phyloP scores from a whole-genome alignment of 495 filamentous ascomycete genomes.

The Talaromyces wortmannii region DNA sequence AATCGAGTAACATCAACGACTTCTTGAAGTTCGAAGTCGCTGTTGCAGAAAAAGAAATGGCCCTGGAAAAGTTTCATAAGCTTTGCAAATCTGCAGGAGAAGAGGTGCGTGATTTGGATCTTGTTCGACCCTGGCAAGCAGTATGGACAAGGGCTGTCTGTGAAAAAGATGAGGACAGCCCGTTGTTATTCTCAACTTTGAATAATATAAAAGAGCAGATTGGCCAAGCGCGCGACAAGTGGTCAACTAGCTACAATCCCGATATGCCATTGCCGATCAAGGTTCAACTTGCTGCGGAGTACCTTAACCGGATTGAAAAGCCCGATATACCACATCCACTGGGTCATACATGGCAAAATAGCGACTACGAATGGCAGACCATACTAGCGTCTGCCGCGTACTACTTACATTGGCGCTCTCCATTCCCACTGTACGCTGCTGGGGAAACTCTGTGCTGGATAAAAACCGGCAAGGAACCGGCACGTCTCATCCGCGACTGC shows the following conservation, averaged over 20 bases:
- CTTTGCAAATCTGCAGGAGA: slow-evolving; percentile 21
- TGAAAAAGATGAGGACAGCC: slow-evolving; percentile 9
- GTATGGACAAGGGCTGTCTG: slow-evolving; percentile 10
- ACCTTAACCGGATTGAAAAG: slow-evolving; percentile 12
- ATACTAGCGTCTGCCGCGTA: slow-evolving; percentile 60
- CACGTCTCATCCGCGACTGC: slow-evolving; percentile 19
- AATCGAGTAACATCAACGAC: slow-evolving; percentile 57
- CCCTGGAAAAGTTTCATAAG: slow-evolving; percentile 38
- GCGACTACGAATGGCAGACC: slow-evolving; percentile 27
- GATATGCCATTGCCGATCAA: slow-evolving; percentile 5
- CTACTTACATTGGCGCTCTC: slow-evolving; percentile 25
- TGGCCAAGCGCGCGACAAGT: slow-evolving; percentile 11
- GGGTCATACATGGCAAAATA: slow-evolving; percentile 35
- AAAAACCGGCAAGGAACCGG: slow-evolving; percentile 40
- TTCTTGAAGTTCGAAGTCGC: slow-evolving; percentile 61
- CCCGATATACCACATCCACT: slow-evolving; percentile 28
- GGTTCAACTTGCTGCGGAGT: slow-evolving; percentile 13
- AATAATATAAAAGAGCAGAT: slow-evolving; percentile 6
- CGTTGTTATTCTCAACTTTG: slow-evolving; percentile 24
- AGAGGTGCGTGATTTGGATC: slow-evolving; percentile 37
- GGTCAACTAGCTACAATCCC: slow-evolving; percentile 6
- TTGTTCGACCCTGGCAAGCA: slow-evolving; percentile 33
- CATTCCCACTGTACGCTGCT: slow-evolving; percentile 57
- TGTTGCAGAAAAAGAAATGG: slow-evolving; percentile 38
- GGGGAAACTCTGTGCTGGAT: slow-evolving; percentile 56